Evolutionary conservation across 768 basidiomycete genomes (phyloP), one percentile per base, ranked within the genome.

Genomic region (Rhodosporidiobolus odoratus): DNA sequence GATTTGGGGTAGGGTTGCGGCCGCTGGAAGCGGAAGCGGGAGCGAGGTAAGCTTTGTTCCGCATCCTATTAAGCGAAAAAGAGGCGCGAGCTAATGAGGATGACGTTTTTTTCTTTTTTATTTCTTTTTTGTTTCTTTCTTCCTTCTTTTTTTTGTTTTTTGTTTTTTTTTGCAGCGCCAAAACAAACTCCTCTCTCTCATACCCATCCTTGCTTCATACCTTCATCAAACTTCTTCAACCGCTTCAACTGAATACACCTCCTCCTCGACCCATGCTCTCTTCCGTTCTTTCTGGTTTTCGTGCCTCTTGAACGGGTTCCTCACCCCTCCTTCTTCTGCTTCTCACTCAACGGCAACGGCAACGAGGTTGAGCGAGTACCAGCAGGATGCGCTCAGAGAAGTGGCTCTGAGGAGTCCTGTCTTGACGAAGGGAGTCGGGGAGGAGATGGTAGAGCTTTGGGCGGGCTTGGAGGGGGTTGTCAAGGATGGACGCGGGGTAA

Each of bases 211-310:
- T 84, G 96, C 32, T 83, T 99, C 32, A 50, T n/a, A 83, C 41
- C 90, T 92, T 75, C 75, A 80, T 21, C 86, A 88, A 68, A 90
- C 43, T 43, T 43, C 43, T 43, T 43, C 48, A 23, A 89, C 79
- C 83, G 84, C 54, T 86, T 89, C 2, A 84, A 86, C 41, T 62
- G 82, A 25, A 79, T 83, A 86, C 27, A 83, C 87, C 1, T 77
- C 86, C 8, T 60, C 71, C 12, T 86, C 86, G 32, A 78, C 91
- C 19, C 86, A 89, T 17, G 82, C 86, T 8, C 82, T 92, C 30
- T 98, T 96, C 84, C 86, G 93, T 53, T 92, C 91, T 76, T 84
- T 93, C 80, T 99, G 95, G 95, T 92, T 94, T 80, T 80, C 97
- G 27, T 92, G 91, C 78, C 85, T 90, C 34, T 84, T 95, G 23